Evolutionary conservation across 805 yeast species (phyloP).

Genomic region (Cyberlindnera mississippiensis): DNA sequence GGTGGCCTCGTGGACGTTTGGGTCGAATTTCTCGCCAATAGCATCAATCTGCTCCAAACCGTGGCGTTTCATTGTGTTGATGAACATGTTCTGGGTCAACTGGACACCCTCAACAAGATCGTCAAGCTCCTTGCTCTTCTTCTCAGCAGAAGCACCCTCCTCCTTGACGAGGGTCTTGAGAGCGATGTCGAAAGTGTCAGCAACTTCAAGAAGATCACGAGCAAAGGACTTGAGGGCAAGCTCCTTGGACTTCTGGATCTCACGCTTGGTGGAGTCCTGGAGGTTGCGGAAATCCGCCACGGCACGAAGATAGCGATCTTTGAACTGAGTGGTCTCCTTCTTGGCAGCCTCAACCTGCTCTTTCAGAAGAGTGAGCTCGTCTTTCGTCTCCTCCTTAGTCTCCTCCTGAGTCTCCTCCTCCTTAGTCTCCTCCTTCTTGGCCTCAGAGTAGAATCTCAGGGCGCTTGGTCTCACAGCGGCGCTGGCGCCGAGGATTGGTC

Average conservation of each 20-base stretch:
- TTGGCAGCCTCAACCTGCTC: constrained; percentile 23
- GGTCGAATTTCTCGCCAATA: constrained; percentile 45
- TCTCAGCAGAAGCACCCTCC: constrained; percentile 23
- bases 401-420: constrained; percentile 8
- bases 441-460: constrained; percentile 28
- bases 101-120: constrained; percentile 49
- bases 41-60: constrained; percentile 49
- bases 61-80: constrained; percentile 45
- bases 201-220: constrained; percentile 27
- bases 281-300: constrained; percentile 30
- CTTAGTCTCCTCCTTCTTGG: constrained; percentile 19
- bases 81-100: constrained; percentile 46
- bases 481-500: constrained; percentile 11
- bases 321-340: constrained; percentile 27
- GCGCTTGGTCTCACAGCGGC: constrained; percentile 4
- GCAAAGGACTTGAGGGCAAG: constrained; percentile 29
- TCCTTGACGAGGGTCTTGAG: constrained; percentile 25
- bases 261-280: constrained; percentile 30
- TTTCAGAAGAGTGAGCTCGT: constrained; percentile 20
- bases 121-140: constrained; percentile 37
- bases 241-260: constrained; percentile 28
- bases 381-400: constrained; percentile 20
- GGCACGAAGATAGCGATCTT: constrained; percentile 26
- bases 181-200: constrained; percentile 30
- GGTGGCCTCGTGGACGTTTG: constrained; percentile 51